Evolutionary conservation across 176 grass and related monocot species (phyloP).

Genomic region (Avena insularis): DNA sequence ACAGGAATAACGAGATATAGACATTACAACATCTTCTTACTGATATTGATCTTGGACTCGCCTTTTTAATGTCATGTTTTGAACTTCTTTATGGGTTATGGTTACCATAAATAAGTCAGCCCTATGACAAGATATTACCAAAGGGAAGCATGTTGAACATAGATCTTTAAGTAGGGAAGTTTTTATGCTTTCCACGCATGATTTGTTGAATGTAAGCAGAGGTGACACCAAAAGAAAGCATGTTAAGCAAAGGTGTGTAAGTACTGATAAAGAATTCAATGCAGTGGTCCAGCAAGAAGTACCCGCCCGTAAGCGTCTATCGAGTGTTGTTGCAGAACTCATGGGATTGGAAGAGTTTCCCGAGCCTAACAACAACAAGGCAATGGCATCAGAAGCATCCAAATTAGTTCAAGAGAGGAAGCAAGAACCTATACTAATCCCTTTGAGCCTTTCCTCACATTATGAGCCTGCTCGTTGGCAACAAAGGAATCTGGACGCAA

Average conservation of each 20-base stretch:
- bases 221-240: not conserved
- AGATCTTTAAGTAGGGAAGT: too few relatives aligned
- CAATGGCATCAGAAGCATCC: constrained; percentile 32
- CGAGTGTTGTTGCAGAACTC: constrained; percentile 80
- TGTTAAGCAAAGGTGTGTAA: not conserved
- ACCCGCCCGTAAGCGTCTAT: constrained; percentile 46
- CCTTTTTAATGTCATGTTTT: constrained; percentile 15
- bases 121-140: not conserved
- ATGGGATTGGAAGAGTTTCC: constrained; percentile 92
- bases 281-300: constrained; percentile 43
- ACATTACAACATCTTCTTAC: not conserved
- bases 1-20: not conserved
- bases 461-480: constrained; percentile 39
- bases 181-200: too few relatives aligned
- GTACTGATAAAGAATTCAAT: too few relatives aligned
- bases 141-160: not conserved
- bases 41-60: not conserved
- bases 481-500: constrained; percentile 57
- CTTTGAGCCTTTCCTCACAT: constrained; percentile 42
- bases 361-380: constrained; percentile 48
- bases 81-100: not conserved
- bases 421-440: constrained; percentile 46
- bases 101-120: not conserved
- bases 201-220: not conserved
- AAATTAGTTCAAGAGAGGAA: constrained; percentile 48